phyloP scores from a whole-genome alignment of 2,329 filamentous ascomycete species.

The Microsporum ferrugineum region DNA sequence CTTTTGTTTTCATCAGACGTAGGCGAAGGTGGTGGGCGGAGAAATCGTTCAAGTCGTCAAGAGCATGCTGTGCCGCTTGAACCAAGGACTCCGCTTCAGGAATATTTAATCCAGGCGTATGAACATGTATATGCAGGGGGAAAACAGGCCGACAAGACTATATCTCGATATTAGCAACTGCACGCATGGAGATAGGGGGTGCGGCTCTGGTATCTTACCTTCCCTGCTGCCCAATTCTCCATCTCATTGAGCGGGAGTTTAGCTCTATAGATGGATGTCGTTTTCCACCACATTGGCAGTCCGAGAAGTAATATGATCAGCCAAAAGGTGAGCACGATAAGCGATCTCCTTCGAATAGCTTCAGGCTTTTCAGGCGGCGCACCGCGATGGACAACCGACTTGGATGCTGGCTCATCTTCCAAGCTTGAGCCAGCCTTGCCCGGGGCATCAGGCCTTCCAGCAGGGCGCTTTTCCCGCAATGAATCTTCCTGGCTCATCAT shows the following conservation, averaged over 20 bases:
- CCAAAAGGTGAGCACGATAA: conserved; percentile 85
- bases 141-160: conserved; percentile 83
- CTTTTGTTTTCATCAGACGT: conserved; percentile 42
- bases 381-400: conserved; percentile 13
- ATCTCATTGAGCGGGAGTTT: conserved; percentile 72
- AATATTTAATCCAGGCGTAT: conserved; percentile 53
- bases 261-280: conserved; percentile 83
- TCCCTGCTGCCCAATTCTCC: conserved; percentile 83
- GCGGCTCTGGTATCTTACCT: conserved; percentile 44
- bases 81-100: conserved; percentile 62
- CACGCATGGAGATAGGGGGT: not conserved
- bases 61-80: conserved; percentile 68
- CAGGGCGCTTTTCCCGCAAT: not conserved
- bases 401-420: not conserved
- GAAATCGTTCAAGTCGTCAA: conserved; percentile 80
- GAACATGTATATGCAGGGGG: conserved; percentile 68
- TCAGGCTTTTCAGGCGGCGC: conserved; percentile 69
- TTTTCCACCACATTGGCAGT: conserved; percentile 90
- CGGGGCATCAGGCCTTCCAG: not conserved
- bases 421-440: not conserved
- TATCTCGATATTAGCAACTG: not conserved
- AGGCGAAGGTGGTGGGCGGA: conserved; percentile 71
- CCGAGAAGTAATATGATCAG: conserved; percentile 69
- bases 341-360: conserved; percentile 56
- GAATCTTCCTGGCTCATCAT: not conserved